Evolutionary conservation across 2,329 filamentous ascomycete species (phyloP), one percentile per base, ranked within the genome.

Genomic region (Colletotrichum graminicola): DNA sequence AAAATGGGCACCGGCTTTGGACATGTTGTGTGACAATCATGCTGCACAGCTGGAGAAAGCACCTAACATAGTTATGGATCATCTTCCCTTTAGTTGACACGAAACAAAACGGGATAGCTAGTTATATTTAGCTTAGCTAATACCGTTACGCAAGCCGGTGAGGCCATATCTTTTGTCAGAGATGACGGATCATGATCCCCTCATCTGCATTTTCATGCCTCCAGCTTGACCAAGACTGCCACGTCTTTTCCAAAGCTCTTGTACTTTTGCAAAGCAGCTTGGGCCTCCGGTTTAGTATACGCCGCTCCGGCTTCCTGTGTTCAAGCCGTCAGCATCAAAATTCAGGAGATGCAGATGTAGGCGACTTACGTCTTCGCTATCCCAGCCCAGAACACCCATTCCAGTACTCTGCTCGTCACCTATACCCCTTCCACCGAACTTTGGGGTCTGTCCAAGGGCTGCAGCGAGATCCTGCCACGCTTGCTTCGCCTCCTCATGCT

Each of bases 231-330:
- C n/a, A 72, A 16, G 14, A 72, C 43, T 18, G 26, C 60, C 16
- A 23, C 29, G 7, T 16, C n/a, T 52, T 73, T 66, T 6, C 72
- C 69, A 0, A 72, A 41, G 3, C 21, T 55, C 32, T 72, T 47
- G 47, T 69, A 73, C 51, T 64, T 66, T 5, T 64, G 49, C 61
- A 62, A 60, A 1, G 62, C 61, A 5, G 64, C 56, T 14, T 62
- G 61, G n/a, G 61, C 68, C 47, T 72, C 63, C 8, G 72, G 72
- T 26, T 72, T 65, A n/a, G 52, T 23, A 39, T 54, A 73, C n/a
- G 34, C 36, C 23, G 62, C 69, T 3, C 16, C 47, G 21, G 26
- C 65, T 49, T 73, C 59, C 63, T 71, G 14, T 12, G 12, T 1
- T 1, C 2, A n/a, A 14, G 0, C 2, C 6, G 41, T 73, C 11